A percentile compares a stretch with the other conserved stretches of the same genome.
These are phyloP conservation scores for Metarhizium rileyi DNA, from an alignment of 2,329 filamentous ascomycete species.

Conservation along the genomic window DNA sequence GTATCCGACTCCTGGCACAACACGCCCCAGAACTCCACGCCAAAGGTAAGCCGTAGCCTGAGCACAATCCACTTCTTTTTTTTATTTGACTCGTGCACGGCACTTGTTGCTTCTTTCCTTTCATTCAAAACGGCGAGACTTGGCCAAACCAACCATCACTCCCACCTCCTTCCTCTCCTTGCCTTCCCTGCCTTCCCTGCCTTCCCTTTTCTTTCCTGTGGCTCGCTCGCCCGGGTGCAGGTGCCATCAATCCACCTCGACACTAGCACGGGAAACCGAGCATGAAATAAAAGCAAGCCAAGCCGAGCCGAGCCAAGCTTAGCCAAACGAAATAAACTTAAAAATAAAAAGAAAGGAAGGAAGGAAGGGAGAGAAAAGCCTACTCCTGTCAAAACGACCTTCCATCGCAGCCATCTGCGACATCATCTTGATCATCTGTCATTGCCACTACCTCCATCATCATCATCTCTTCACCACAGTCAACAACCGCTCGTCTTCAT, in stretches of 20 bases:
- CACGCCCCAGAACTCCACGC: slow-evolving; percentile 31
- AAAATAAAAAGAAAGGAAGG: not conserved
- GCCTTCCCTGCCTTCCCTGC: too few species aligned
- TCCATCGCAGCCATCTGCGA: not conserved
- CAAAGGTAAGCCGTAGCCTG: slow-evolving; percentile 33
- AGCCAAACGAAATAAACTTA: not conserved
- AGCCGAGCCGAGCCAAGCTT: too few species aligned
- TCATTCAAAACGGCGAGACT: not conserved
- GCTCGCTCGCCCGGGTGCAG: not conserved
- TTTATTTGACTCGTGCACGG: slow-evolving; percentile 12
- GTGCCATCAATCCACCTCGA: not conserved
- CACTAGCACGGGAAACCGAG: not conserved
- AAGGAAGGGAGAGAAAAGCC: not conserved
- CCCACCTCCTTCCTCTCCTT: not conserved
- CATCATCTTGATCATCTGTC: not conserved
- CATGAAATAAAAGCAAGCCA: not conserved
- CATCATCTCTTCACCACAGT: not conserved
- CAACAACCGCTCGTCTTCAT: not conserved
- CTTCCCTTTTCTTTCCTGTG: not conserved
- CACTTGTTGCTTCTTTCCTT: slow-evolving; percentile 7
- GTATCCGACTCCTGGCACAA: slow-evolving; percentile 40
- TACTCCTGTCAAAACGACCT: not conserved
- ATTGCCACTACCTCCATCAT: too few species aligned
- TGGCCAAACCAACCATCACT: not conserved
- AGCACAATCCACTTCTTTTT: slow-evolving; percentile 18